A percentile compares a stretch with the other conserved stretches of the same genome.
Evolutionary conservation across 1,139 yeast species (phyloP).

Genomic region (Scheffersomyces segobiensis): DNA sequence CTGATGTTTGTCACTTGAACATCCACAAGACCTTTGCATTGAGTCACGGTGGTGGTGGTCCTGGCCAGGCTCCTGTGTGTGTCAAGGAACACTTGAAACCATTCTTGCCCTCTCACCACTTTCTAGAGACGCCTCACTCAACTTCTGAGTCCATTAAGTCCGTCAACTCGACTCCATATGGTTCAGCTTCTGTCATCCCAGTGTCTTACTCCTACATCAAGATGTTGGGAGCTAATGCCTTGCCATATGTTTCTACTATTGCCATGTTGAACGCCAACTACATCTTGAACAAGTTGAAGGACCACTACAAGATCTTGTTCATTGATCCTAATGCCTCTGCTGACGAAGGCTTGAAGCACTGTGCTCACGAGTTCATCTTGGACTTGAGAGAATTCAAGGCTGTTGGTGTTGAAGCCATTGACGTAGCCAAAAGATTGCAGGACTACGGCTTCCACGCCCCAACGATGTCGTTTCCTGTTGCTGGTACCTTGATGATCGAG

Average conservation of each 20-base stretch:
- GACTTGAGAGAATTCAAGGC: constrained; percentile 86
- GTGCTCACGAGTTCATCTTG: constrained; percentile 95
- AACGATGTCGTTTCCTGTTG: constrained; percentile 97
- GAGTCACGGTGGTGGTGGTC: constrained; percentile 99
- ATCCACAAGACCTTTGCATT: constrained; percentile 96
- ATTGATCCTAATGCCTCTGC: constrained; percentile 48
- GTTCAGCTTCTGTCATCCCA: constrained; percentile 91
- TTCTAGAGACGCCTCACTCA: constrained; percentile 58
- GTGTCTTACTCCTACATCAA: constrained; percentile 94
- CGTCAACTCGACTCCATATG: constrained; percentile 92
- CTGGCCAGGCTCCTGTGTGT: constrained; percentile 98
- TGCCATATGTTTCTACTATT: constrained; percentile 80
- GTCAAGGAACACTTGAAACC: constrained; percentile 81
- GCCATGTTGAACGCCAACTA: constrained; percentile 96
- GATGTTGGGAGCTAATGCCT: constrained; percentile 83
- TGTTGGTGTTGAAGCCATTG: constrained; percentile 88
- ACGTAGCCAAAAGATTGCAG: constrained; percentile 93
- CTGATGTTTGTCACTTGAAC: constrained; percentile 97
- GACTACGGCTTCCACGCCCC: constrained; percentile 99
- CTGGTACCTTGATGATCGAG: constrained; percentile 96
- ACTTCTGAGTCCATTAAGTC: constrained; percentile 63
- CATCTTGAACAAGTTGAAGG: constrained; percentile 77
- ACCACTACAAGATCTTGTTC: constrained; percentile 75
- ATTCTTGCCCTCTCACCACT: constrained; percentile 78
- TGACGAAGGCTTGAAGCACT: constrained; percentile 63